phyloP scores from a whole-genome alignment of 2,329 filamentous ascomycete species.

The Dendrostoma leiphaemia region DNA sequence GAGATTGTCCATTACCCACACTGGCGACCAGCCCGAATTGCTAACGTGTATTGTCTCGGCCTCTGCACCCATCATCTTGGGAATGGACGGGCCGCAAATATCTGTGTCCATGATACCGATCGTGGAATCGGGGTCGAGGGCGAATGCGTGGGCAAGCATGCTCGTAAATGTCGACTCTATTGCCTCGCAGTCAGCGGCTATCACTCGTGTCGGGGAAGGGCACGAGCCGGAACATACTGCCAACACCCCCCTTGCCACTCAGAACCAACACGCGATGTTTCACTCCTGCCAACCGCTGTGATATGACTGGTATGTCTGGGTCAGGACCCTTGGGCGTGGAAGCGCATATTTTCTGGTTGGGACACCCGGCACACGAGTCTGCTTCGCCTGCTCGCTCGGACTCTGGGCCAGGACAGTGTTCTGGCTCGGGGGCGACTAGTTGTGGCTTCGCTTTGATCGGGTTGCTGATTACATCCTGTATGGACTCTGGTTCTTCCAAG shows the following conservation, averaged over 20 bases:
- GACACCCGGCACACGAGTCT: constrained; percentile 90
- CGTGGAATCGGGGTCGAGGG: constrained; percentile 71
- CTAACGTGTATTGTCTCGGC: constrained; percentile 90
- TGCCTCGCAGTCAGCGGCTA: not conserved
- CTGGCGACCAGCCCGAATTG: constrained; percentile 85
- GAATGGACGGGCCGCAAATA: constrained; percentile 93
- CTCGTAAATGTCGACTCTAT: constrained; percentile 81
- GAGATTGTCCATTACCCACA: constrained; percentile 93
- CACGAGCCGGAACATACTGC: constrained; percentile 47
- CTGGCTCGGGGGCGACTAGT: constrained; percentile 91
- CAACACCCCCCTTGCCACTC: constrained; percentile 93
- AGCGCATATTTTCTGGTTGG: constrained; percentile 93
- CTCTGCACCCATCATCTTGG: constrained; percentile 99
- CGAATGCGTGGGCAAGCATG: constrained; percentile 85
- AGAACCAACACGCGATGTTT: constrained; percentile 91
- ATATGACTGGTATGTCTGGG: constrained; percentile 87
- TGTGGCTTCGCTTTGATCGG: constrained; percentile 76
- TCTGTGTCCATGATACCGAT: constrained; percentile 98
- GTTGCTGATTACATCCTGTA: constrained; percentile 70
- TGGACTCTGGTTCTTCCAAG: constrained; percentile 66
- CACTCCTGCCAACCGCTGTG: constrained; percentile 75
- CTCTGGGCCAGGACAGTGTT: constrained; percentile 92
- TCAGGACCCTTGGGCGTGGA: constrained; percentile 93
- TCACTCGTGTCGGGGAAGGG: not conserved
- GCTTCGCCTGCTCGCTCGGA: constrained; percentile 66